A percentile compares a stretch with the other conserved stretches of the same genome.
These are phyloP conservation scores for Solanum chilense DNA, from an alignment of 257 asterid species.

Conservation along the genomic window DNA sequence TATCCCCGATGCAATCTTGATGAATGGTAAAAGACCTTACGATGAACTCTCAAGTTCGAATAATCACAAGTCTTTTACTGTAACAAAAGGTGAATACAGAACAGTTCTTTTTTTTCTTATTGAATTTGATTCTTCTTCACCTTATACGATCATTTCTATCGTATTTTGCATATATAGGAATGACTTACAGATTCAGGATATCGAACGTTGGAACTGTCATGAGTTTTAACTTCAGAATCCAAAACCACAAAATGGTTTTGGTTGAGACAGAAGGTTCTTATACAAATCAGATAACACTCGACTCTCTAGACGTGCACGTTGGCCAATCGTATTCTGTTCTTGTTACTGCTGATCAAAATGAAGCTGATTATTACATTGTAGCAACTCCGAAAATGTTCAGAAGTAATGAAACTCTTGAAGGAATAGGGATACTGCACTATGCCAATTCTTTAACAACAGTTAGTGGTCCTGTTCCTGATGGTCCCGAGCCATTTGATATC, in stretches of 20 bases:
- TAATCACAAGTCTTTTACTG: conserved; percentile 28
- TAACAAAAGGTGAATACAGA: conserved; percentile 27
- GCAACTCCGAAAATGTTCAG: conserved; percentile 48
- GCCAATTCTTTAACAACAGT: conserved; percentile 22
- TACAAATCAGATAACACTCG: conserved; percentile 31
- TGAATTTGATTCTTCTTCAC: neutral
- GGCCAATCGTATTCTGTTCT: conserved; percentile 81
- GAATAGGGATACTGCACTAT: conserved; percentile 50
- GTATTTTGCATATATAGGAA: conserved; percentile 15
- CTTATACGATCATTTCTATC: neutral
- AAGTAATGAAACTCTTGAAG: conserved; percentile 14
- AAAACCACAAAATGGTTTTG: conserved; percentile 47
- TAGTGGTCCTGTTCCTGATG: conserved; percentile 42
- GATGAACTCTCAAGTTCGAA: conserved; percentile 1
- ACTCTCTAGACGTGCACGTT: conserved; percentile 54
- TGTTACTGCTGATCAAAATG: conserved; percentile 28
- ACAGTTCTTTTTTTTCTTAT: neutral
- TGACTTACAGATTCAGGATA: conserved; percentile 46
- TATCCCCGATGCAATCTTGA: conserved; percentile 28
- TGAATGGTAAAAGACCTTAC: conserved; percentile 62
- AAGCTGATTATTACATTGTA: conserved; percentile 38
- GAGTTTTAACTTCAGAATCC: conserved; percentile 59
- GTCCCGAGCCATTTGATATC: conserved; percentile 48
- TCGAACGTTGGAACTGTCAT: conserved; percentile 47
- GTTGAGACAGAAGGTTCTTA: conserved; percentile 77